A percentile compares a stretch with the other conserved stretches of the same genome.
These are phyloP conservation scores for Colletotrichum graminicola DNA, from an alignment of 2,329 filamentous ascomycete genomes.

Conservation along the genomic window DNA sequence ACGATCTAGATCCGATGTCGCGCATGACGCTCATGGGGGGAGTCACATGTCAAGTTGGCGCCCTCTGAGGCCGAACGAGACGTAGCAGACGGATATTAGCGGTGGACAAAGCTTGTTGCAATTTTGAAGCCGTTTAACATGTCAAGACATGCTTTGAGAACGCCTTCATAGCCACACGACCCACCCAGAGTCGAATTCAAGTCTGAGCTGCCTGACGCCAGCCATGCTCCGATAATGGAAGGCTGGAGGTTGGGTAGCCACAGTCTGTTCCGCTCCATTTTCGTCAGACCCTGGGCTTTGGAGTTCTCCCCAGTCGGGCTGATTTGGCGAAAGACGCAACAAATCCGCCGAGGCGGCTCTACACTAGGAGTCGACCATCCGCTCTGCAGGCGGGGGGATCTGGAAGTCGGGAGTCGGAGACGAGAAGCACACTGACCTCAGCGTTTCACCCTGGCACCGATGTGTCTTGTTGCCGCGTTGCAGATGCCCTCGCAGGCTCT, in stretches of 20 bases:
- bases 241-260: conserved; percentile 21
- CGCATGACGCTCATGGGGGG: neutral
- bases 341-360: conserved; percentile 25
- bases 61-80: conserved; percentile 15
- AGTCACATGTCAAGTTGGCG: conserved; percentile 34
- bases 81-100: conserved; percentile 28
- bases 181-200: conserved; percentile 2
- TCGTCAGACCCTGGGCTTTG: conserved; percentile 31
- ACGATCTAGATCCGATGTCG: conserved; percentile 14
- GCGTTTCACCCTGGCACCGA: conserved; percentile 8
- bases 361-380: conserved; percentile 19
- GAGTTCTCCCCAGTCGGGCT: conserved; percentile 8
- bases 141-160: conserved; percentile 22
- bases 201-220: conserved; percentile 5
- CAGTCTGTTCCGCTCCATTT: conserved; percentile 39
- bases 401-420: conserved; percentile 21
- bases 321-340: conserved; percentile 2
- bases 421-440: conserved; percentile 18
- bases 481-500: conserved; percentile 2
- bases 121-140: conserved; percentile 6
- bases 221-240: conserved; percentile 39
- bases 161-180: conserved; percentile 17
- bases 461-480: conserved; percentile 5
- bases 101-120: conserved; percentile 38
- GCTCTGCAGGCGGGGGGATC: conserved; percentile 21